These are phyloP conservation scores for Sequoia sempervirens DNA, from an alignment of 75 land plant genomes.

Conservation along the genomic window DNA sequence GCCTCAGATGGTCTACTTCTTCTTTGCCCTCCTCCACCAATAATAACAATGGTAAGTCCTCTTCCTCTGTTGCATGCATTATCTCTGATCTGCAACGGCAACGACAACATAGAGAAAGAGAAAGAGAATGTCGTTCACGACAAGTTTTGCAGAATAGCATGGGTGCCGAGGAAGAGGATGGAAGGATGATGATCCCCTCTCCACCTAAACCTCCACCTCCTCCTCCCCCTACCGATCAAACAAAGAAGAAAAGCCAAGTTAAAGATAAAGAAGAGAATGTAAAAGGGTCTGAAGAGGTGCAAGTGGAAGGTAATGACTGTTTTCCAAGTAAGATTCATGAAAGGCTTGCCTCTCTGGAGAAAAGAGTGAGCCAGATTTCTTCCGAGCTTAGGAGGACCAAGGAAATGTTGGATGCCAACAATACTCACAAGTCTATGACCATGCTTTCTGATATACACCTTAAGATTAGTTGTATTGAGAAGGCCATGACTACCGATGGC, in stretches of 20 bases:
- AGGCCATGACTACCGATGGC: constrained; percentile 40
- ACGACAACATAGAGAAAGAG: too few species aligned
- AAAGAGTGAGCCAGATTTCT: constrained; percentile 72
- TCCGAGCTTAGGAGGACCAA: constrained; percentile 77
- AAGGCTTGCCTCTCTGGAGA: constrained; percentile 79
- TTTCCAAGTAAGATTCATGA: constrained; percentile 54
- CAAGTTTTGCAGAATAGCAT: constrained; percentile 8
- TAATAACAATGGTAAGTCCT: too few species aligned
- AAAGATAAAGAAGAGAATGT: background rate
- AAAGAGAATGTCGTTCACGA: constrained; percentile 13
- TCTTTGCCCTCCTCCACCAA: constrained; percentile 1
- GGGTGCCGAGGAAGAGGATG: constrained; percentile 9
- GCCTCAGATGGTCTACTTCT: too few species aligned
- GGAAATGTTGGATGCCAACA: constrained; percentile 67
- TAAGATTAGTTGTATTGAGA: constrained; percentile 75
- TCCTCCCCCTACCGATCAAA: background rate
- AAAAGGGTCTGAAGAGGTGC: background rate
- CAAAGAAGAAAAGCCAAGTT: background rate
- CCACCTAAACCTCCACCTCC: background rate
- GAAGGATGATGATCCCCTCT: background rate
- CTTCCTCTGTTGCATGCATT: too few species aligned
- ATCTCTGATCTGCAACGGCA: background rate
- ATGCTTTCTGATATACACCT: constrained; percentile 73
- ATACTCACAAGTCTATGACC: constrained; percentile 47
- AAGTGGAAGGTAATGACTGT: constrained; percentile 1